phyloP scores from a whole-genome alignment of 495 filamentous ascomycete species.

The Podospora didyma region DNA sequence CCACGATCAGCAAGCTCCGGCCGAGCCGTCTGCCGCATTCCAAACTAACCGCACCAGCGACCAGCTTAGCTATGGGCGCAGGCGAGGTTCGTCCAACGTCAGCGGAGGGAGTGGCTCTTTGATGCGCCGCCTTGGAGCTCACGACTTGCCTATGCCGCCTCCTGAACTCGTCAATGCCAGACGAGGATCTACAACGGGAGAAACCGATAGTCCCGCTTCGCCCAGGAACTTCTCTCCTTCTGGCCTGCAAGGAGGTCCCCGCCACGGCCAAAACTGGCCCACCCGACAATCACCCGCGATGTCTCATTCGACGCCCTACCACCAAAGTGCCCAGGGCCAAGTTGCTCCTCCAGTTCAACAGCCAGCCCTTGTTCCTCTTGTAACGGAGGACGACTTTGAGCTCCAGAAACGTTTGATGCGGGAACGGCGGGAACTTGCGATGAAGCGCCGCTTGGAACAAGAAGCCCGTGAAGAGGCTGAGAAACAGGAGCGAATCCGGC shows the following conservation, averaged over 20 bases:
- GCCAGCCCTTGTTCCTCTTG: constrained; percentile 28
- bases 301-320: constrained; percentile 42
- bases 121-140: constrained; percentile 44
- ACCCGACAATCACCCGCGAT: constrained; percentile 47
- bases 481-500: constrained; percentile 72
- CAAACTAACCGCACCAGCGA: constrained; percentile 70
- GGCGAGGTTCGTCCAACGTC: constrained; percentile 89
- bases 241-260: constrained; percentile 23
- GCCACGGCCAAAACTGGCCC: constrained; percentile 43
- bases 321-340: constrained; percentile 29
- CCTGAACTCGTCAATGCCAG: constrained; percentile 41
- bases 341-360: constrained; percentile 24
- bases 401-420: constrained; percentile 83
- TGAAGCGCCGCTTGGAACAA: constrained; percentile 73
- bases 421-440: constrained; percentile 70
- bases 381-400: constrained; percentile 56
- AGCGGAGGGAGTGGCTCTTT: constrained; percentile 82
- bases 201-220: constrained; percentile 45
- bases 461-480: constrained; percentile 78
- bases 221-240: constrained; percentile 41
- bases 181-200: constrained; percentile 41
- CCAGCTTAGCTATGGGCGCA: constrained; percentile 70
- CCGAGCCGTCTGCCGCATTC: constrained; percentile 89
- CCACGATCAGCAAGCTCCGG: constrained; percentile 62
- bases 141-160: constrained; percentile 41